Conservation (phyloP, 345 rosid genomes). For the Hibiscus mutabilis region DNA sequence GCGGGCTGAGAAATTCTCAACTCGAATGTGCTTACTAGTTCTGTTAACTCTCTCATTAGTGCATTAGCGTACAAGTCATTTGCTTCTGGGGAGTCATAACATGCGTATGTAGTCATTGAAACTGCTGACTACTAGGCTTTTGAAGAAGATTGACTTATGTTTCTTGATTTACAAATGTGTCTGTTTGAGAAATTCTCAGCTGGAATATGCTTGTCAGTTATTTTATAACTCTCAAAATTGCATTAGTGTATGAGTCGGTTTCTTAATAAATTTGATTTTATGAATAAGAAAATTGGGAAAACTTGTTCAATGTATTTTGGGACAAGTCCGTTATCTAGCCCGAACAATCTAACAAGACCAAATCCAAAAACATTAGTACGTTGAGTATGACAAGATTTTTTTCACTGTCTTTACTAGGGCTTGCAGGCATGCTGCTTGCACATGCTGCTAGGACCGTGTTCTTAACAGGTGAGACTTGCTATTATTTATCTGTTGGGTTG, state of each 20-base stretch:
- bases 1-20: background rate
- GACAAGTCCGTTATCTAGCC: background rate
- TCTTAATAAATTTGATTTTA: background rate
- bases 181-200: background rate
- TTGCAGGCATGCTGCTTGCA: slow-evolving; percentile 70
- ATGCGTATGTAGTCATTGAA: background rate
- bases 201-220: background rate
- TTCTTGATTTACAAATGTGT: background rate
- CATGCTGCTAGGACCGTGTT: slow-evolving; percentile 57
- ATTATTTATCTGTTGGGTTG: background rate
- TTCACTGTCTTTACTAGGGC: slow-evolving; percentile 38
- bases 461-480: slow-evolving; percentile 49
- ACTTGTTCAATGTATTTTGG: background rate
- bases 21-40: background rate
- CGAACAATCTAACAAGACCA: background rate
- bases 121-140: background rate
- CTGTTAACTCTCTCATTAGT: background rate
- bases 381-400: slow-evolving; percentile 17
- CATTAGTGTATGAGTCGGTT: background rate
- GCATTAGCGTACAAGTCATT: background rate
- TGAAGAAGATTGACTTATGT: background rate
- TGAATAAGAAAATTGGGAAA: background rate
- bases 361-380: background rate
- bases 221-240: background rate
- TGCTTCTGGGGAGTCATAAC: background rate